phyloP scores from a whole-genome alignment of 2,329 filamentous ascomycete species.

The Drechslerella dactyloides region DNA sequence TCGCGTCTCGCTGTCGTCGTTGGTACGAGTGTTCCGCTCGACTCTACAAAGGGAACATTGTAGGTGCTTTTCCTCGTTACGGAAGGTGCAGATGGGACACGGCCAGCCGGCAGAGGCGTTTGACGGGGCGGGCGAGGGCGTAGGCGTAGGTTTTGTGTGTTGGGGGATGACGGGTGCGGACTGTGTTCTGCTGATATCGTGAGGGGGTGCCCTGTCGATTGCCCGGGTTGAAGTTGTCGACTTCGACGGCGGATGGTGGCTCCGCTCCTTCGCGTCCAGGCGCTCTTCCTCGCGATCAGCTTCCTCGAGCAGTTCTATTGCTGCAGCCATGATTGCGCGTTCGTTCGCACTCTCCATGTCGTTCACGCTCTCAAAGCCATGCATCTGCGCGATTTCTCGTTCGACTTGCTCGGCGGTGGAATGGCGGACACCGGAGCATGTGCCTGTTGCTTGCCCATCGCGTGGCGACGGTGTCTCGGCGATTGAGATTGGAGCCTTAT shows the following conservation, averaged over 20 bases:
- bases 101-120: constrained; percentile 27
- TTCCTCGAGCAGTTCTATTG: constrained; percentile 85
- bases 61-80: constrained; percentile 45
- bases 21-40: constrained; percentile 22
- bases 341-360: constrained; percentile 91
- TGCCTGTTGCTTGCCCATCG: constrained; percentile 75
- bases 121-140: constrained; percentile 10
- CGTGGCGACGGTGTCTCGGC: constrained; percentile 60
- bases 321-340: constrained; percentile 79
- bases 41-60: constrained; percentile 35
- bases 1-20: constrained; percentile 29
- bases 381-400: constrained; percentile 68
- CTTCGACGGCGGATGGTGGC: neutral
- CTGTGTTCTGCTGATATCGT: constrained; percentile 26
- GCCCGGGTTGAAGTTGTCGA: neutral
- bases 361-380: constrained; percentile 80
- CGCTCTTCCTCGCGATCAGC: constrained; percentile 67
- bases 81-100: constrained; percentile 33
- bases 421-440: constrained; percentile 78
- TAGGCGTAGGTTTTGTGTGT: constrained; percentile 5
- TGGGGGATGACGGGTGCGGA: constrained; percentile 28
- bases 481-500: constrained; percentile 3
- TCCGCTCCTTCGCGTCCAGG: constrained; percentile 29
- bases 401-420: constrained; percentile 70
- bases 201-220: neutral